Evolutionary conservation across 345 rosid species (phyloP), one percentile per base, ranked within the genome.

Genomic region (Aegle marmelos): DNA sequence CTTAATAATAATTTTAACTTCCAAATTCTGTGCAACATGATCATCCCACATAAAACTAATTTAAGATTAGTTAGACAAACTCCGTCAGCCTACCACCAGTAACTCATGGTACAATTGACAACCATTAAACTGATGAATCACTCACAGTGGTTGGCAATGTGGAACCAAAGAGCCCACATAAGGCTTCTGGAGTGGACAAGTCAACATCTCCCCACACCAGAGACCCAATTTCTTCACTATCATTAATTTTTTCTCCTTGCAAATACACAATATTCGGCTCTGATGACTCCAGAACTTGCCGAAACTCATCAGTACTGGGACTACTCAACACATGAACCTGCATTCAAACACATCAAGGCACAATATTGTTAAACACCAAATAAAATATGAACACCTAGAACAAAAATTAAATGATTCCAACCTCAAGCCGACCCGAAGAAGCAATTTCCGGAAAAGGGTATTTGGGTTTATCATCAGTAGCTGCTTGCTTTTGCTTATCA

Each of bases 381-480:
- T 36, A n/a, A 41, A 41, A 75, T n/a, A 21, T 33, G 57, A 65
- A 75, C 79, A 81, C 30, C 53, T 24, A 50, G 24, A 75, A 59
- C 62, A 13, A 56, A 62, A 75, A 17, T 25, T 36, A 30, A 48
- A 79, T 21, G 21, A 79, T 33, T 16, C 57, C 62, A 69, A 91
- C 99, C 94, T 97, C 94, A 10, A 97, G 91, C 64, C 97, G 92
- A 69, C 99, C 98, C 25, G 89, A 87, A 76, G 99, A 93, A 75
- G 86, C 76, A 69, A 97, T 92, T 81, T 90, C 94, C 14, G 98
- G 96, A 82, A 93, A 85, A 67, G 98, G 98, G 79, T 89, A 97
- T 36, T 75, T 85, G 64, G 82, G 85, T 56, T 85, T 86, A 83
- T 82, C 90, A 86, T 84, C 89, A 60, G 87, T 53, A 67, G 65